Base-by-base conservation (phyloP, 2,329 filamentous ascomycete species). In the Ceratocystis diversiconidia region DNA sequence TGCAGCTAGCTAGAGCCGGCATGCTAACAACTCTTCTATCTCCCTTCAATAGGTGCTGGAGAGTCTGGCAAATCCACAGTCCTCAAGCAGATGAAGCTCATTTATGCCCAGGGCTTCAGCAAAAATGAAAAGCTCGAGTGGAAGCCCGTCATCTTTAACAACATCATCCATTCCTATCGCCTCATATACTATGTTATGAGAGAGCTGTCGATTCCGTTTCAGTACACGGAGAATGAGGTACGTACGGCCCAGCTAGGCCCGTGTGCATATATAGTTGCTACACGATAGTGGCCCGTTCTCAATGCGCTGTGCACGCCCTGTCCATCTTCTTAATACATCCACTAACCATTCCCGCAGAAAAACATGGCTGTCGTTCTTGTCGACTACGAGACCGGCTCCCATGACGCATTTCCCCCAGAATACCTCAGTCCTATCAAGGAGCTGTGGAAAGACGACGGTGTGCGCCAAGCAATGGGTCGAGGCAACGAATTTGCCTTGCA, bases 1-100 rank as follows among this genome's bases (percentile, higher is more conserved):
- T 22, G 66, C 64, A 67, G 73, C 75, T 69, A 76, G 73, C 22
- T 48, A 30, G 17, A 15, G 28, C n/a, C 17, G 17, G n/a, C 32
- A 68, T 60, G 50, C 64, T 68, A 69, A 70, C 61, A 68, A 52
- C 52, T 12, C 22, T 32, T n/a, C 52, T 17, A 7, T 17, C 57
- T 44, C 32, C 64, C 68, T 69, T 22, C 48, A 69, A 69, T 71
- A 96, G 92, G 92, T 75, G 92, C 92, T 72, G 92, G 92, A 73
- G 92, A 97, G 89, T 76, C 76, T 36, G 76, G 92, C 69, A 97
- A 97, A 77, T 96, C 92, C 7, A 97, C 92, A 1, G 92, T 97
- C 67, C 84, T 97, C 70, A 97, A 97, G 79, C 92, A 97, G 80
- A 97, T 99, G 94, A 92, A 92, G 75, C 86, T 99, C 76, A 96